Base-by-base conservation (phyloP, 2,329 filamentous ascomycete genomes). In the Claviceps pazoutovae region DNA sequence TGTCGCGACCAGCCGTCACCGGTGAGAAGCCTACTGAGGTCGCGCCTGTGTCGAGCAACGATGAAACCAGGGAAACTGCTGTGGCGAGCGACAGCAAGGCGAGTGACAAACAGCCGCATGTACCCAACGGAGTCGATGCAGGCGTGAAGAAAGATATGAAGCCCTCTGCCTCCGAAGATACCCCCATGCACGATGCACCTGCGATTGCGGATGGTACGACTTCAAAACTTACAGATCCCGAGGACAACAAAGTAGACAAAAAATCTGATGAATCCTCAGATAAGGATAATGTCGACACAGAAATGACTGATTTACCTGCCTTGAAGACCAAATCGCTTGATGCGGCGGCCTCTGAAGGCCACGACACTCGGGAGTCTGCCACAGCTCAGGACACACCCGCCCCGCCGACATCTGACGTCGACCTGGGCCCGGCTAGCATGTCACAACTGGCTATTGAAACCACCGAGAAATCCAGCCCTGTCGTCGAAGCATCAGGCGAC, bases 361-460 rank as follows among this genome's bases (percentile, higher is more conserved):
- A 53, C 9, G 49, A 52, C 9, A 43, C 55, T n/a, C 51, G 53
- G 21, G 55, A 58, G 37, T 47, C 54, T 5, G 49, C 48, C 4
- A 38, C 48, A 7, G 26, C 53, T 23, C 54, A 55, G n/a, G 53
- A 59, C 34, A 39, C 52, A 13, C 60, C 61, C 8, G 55, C 52
- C n/a, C 55, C 54, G 1, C 59, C 64, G 5, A 56, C 56, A 19
- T 66, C 60, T 5, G 69, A 72, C 26, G 59, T 63, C 26, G 67
- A 67, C 41, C 55, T 66, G 4, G 64, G 67, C 5, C 62, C 66
- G 16, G 61, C 64, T 16, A 66, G 65, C 55, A 59, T 71, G 49
- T 71, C 68, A 2, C 65, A 71, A 51, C 62, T 69, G 38, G 66
- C 65, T 14, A 65, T 68, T 39, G 71, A 70, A 42, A 57, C 61